Conservation (phyloP, 1,139 yeast species). For the Candida glucosophila region DNA sequence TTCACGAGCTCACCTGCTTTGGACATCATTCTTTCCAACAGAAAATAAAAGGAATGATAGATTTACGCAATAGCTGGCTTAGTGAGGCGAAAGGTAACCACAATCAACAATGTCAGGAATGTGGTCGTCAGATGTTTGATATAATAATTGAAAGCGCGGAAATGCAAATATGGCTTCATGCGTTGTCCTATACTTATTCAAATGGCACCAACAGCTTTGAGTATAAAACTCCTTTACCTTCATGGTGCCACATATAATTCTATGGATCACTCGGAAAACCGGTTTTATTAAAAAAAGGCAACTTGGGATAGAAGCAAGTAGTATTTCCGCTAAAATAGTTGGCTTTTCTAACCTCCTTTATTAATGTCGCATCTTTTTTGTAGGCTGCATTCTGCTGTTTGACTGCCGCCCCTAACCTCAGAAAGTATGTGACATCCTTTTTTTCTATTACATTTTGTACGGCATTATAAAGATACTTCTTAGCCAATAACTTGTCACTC, state of each 20-base stretch:
- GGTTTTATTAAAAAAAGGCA: constrained; percentile 14
- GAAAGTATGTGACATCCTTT: constrained; percentile 4
- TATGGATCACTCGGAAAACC: constrained; percentile 1
- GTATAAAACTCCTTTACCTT: constrained; percentile 30
- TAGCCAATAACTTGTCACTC: constrained; percentile 20
- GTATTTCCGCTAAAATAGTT: constrained; percentile 49
- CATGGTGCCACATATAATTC: constrained; percentile 23
- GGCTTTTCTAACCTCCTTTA: constrained; percentile 40
- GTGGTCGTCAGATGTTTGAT: constrained; percentile 31
- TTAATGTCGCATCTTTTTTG: constrained; percentile 5
- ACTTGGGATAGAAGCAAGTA: constrained; percentile 20
- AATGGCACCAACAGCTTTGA: constrained; percentile 9
- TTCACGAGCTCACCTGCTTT: constrained; percentile 10
- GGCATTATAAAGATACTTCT: constrained; percentile 19
- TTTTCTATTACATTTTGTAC: constrained; percentile 18
- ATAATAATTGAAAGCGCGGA: constrained; percentile 30
- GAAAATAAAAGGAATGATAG: constrained; percentile 4
- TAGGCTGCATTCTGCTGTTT: constrained; percentile 6
- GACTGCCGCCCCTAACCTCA: constrained; percentile 9
- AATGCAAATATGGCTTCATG: constrained; percentile 50
- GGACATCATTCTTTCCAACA: constrained; percentile 7
- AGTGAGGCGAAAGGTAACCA: constrained; percentile 11
- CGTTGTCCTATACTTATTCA: constrained; percentile 36
- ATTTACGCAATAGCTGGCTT: constrained; percentile 7
- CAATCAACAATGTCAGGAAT: constrained; percentile 30